Conservation (phyloP, 345 rosid species). For the Carallia pectinifolia region DNA sequence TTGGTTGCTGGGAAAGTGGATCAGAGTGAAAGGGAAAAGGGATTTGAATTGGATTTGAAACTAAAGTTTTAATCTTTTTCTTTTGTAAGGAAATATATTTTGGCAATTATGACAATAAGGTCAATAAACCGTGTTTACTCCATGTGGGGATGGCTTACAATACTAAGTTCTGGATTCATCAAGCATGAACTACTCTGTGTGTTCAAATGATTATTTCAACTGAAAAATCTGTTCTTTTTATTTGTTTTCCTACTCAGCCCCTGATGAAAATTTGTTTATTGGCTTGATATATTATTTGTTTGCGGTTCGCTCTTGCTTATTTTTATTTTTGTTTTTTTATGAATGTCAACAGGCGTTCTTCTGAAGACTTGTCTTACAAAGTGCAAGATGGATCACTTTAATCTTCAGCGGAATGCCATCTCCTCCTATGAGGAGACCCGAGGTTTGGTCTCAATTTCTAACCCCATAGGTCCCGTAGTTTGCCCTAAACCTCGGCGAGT, state of each 20-base stretch:
- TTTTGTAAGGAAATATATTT: no score
- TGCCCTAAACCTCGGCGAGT: conserved; percentile 92
- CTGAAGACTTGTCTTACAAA: conserved; percentile 29
- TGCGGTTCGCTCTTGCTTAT: neutral
- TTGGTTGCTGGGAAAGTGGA: conserved; percentile 10
- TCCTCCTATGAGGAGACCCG: conserved; percentile 49
- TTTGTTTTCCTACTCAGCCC: neutral
- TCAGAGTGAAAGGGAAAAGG: neutral
- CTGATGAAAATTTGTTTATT: no score
- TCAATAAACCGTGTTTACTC: no score
- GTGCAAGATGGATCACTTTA: conserved; percentile 68
- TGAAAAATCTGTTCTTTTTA: neutral
- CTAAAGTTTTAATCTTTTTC: no score
- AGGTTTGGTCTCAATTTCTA: conserved; percentile 44
- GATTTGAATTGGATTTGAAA: neutral
- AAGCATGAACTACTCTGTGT: neutral
- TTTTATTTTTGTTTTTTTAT: neutral
- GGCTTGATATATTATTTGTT: no score
- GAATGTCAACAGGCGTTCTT: conserved; percentile 44
- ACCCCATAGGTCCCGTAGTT: conserved; percentile 53
- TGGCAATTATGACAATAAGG: no score
- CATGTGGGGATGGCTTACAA: no score
- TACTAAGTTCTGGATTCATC: neutral
- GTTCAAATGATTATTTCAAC: no score
- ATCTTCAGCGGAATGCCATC: conserved; percentile 74